Evolutionary conservation across 2,329 filamentous ascomycete species (phyloP), one percentile per base, ranked within the genome.

Genomic region (Xylariales sp.): DNA sequence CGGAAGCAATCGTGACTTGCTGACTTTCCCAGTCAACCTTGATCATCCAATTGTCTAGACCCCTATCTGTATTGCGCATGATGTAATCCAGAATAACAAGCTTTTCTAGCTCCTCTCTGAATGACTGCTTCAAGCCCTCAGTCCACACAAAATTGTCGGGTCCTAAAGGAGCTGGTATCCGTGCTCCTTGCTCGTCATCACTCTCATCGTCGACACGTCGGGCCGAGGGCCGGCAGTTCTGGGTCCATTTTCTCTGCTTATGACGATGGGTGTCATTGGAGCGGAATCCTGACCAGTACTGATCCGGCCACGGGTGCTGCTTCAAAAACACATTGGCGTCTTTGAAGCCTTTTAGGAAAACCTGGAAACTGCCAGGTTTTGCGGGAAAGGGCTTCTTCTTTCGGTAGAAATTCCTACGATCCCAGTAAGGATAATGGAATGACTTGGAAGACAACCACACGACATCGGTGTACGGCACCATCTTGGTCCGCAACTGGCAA

Each of bases 1-100:
- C 89, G 1, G 88, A 88, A 13, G 85, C 83, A 47, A 98, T 88
- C 6, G 85, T 88, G 11, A 93, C 91, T 52, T 85, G 78, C 54
- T 93, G 81, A 3, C 77, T 81, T 50, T 88, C 78, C 74, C 82
- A 88, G 60, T 98, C 90, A 21, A 98, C 87, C 61, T 88, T 93
- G 57, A 98, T 89, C 93, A 98, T 98, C 93, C 93, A 98, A 53
- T 98, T 98, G 60, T 98, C 93, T 40, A 96, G 70, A 2, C 93
- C 93, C 63, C 93, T 79, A 60, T 98, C 93, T 2, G 93, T 98
- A 57, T 98, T 98, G 41, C 93, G 81, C 93, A 98, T 98, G 46
- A 98, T 95, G 59, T 98, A 98, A 63, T 98, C 93, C 48, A 98
- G 64, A 53, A 98, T 95, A 16, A 98, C 94, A 6, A 98, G 72